Conservation (phyloP, 192 early-diverging fungal species). For the Ambispora gerdemannii region DNA sequence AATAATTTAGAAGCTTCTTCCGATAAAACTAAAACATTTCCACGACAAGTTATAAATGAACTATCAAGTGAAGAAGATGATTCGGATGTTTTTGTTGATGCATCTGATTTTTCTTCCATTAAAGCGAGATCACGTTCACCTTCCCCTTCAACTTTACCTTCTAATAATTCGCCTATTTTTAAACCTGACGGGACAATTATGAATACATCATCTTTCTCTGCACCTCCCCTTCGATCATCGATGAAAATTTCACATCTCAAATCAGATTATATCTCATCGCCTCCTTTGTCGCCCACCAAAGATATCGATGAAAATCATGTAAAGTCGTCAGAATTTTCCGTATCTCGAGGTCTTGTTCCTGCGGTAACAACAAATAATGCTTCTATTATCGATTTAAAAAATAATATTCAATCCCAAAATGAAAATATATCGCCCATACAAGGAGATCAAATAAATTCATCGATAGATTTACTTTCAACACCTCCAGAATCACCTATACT, state of each 20-base stretch:
- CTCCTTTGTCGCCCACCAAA: conserved; percentile 8
- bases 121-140: conserved; percentile 12
- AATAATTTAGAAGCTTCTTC: no score
- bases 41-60: neutral
- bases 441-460: neutral
- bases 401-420: neutral
- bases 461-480: conserved; percentile 4
- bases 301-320: neutral
- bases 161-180: conserved; percentile 8
- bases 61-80: conserved; percentile 22
- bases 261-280: neutral
- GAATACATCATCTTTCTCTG: neutral
- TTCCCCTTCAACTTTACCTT: conserved; percentile 10
- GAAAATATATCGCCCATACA: neutral
- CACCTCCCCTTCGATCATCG: neutral
- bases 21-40: neutral
- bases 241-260: neutral
- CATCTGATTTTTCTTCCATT: neutral
- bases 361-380: no score
- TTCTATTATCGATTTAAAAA: no score
- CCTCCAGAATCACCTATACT: conserved; percentile 21
- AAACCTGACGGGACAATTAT: conserved; percentile 19
- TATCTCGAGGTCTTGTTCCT: neutral
- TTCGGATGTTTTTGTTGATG: conserved; percentile 24
- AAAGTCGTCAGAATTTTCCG: neutral